Evolutionary conservation across 164 flowering plant species (phyloP).

Genomic region (Warburgia ugandensis): DNA sequence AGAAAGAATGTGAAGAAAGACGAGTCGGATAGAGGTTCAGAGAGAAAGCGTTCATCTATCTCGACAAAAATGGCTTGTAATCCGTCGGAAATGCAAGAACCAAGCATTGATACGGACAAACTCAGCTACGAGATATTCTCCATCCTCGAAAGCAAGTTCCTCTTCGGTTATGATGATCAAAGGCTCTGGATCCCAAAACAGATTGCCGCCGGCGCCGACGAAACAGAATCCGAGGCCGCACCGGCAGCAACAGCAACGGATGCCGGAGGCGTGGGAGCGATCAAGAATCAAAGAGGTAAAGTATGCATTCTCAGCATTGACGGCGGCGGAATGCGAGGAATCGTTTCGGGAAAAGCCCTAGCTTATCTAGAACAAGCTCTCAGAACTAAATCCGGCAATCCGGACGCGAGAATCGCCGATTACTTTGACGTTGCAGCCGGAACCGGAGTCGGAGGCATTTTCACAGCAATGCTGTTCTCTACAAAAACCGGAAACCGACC

Average conservation of each 20-base stretch:
- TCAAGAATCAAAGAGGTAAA: slow-evolving; percentile 83
- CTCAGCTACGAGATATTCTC: slow-evolving; percentile 85
- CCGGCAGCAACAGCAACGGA: background rate
- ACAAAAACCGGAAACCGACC: slow-evolving; percentile 45
- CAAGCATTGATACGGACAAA: slow-evolving; percentile 75
- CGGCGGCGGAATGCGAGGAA: slow-evolving; percentile 82
- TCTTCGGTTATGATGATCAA: slow-evolving; percentile 75
- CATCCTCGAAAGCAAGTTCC: slow-evolving; percentile 71
- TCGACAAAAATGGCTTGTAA: slow-evolving; percentile 19
- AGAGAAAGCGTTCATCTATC: background rate
- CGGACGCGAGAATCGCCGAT: slow-evolving; percentile 82
- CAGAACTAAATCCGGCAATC: slow-evolving; percentile 60
- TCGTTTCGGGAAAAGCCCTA: slow-evolving; percentile 71
- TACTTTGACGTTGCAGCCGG: slow-evolving; percentile 93
- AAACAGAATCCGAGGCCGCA: background rate
- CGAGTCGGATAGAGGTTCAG: background rate
- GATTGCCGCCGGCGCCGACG: slow-evolving; percentile 16
- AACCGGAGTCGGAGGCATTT: slow-evolving; percentile 80
- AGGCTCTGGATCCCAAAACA: slow-evolving; percentile 73
- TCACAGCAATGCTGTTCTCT: slow-evolving; percentile 83
- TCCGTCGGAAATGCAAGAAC: slow-evolving; percentile 46
- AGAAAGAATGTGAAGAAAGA: background rate
- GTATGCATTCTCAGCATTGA: slow-evolving; percentile 81
- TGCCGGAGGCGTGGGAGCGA: slow-evolving; percentile 15
- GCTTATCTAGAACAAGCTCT: slow-evolving; percentile 71